Base-by-base conservation (phyloP, 148 eudicot genomes). In the Persicaria maculosa region DNA sequence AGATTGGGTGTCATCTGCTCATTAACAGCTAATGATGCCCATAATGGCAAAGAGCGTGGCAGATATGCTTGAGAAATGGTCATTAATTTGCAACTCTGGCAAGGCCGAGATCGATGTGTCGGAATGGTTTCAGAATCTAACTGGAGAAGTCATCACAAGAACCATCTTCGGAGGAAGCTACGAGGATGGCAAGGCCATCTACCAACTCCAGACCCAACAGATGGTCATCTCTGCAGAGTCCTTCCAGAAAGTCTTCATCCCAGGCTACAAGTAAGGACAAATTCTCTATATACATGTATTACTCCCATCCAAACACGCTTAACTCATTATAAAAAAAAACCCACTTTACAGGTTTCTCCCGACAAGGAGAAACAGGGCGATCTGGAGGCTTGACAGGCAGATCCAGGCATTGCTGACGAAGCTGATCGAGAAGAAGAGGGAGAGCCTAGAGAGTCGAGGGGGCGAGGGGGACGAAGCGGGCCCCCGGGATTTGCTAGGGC, bases 11-110 rank as follows among this genome's bases (percentile, higher is more conserved):
- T 25, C 15, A 58, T 44, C 36, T 36, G 47, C 16, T 44, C n/a
- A 46, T 54, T n/a, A 47, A 81, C 83, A 88, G 92, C 77, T 86
- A 75, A 86, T 88, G 90, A 80, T 88, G 72, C 92, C 92, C 46
- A 76, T 83, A 40, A 82, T 88, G 86, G 90, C 87, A 61, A 81
- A 83, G 73, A 80, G 83, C 69, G 86, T 78, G 75, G 82, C 74
- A 62, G 83, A 81, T 69, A 88, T 88, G 92, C 67, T 88, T 72
- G 86, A 88, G 46, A 85, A 79, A 75, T 88, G 92, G 92, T 53
- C 76, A 48, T 71, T 74, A 22, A 86, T 81, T 71, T 81, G 83
- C 9, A 80, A 72, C 54, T 74, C 84, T 25, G 90, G 87, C 22
- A 80, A 73, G 74, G 83, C 84, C 43, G 92, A 86, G 71, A 86